phyloP scores from a whole-genome alignment of 169 alveolate genomes.

The Eimeria zaria region DNA sequence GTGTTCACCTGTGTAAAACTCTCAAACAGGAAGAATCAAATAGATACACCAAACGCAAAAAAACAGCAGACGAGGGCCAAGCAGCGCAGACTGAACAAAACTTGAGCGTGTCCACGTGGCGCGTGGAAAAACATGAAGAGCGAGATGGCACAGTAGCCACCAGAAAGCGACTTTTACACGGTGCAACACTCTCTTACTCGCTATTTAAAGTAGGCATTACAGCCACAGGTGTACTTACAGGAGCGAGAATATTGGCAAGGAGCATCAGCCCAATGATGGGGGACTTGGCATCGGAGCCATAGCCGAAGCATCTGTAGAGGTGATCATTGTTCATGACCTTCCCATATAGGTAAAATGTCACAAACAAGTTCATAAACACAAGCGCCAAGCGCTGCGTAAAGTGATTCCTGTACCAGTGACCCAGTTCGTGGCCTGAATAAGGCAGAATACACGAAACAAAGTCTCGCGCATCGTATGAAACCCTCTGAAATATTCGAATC shows the following conservation, averaged over 20 bases:
- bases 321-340: conserved; percentile 89
- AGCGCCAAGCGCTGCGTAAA: conserved; percentile 83
- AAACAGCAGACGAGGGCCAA: neutral
- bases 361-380: conserved; percentile 87
- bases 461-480: neutral
- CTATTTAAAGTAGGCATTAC: neutral
- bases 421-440: conserved; percentile 85
- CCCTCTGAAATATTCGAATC: neutral
- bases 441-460: neutral
- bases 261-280: conserved; percentile 89
- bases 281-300: conserved; percentile 87
- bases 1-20: conserved; percentile 83
- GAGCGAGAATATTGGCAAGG: conserved; percentile 86
- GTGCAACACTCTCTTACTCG: neutral
- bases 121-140: neutral
- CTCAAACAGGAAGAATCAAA: conserved; percentile 21
- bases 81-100: neutral
- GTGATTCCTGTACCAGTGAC: conserved; percentile 90
- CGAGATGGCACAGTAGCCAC: neutral
- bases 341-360: conserved; percentile 91
- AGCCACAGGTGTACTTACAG: conserved; percentile 76
- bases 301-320: conserved; percentile 94
- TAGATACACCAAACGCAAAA: conserved; percentile 33
- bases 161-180: too few relatives aligned
- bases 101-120: too few relatives aligned